These are phyloP conservation scores for Adansonia madagascariensis DNA, from an alignment of 441 rosid species.

Conservation along the genomic window DNA sequence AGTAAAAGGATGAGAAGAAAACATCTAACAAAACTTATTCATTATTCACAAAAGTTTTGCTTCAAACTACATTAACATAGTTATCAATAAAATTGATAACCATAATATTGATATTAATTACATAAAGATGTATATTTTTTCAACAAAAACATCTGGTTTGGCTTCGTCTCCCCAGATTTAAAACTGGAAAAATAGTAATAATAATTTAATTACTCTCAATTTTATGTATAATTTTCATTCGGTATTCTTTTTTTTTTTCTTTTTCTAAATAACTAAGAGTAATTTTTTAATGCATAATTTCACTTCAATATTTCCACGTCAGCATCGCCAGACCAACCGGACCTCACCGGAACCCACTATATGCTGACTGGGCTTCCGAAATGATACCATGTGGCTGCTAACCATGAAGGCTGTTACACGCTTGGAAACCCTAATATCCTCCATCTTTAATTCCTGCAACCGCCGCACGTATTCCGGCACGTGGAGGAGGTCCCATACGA, in stretches of 20 bases:
- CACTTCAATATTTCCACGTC: conserved; percentile 28
- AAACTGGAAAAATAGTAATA: too few relatives aligned
- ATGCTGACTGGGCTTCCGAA: conserved; percentile 76
- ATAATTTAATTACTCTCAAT: neutral
- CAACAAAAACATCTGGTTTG: conserved; percentile 44
- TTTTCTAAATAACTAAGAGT: neutral
- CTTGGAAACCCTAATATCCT: conserved; percentile 77
- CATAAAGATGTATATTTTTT: neutral
- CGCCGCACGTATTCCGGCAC: conserved; percentile 82
- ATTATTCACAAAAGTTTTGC: conserved; percentile 8
- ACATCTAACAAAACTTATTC: neutral
- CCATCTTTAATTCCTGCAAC: conserved; percentile 86
- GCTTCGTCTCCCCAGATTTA: conserved; percentile 62
- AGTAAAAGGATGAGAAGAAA: neutral
- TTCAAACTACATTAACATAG: neutral
- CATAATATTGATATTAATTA: neutral
- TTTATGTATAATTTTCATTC: conserved; percentile 2
- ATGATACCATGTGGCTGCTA: conserved; percentile 85
- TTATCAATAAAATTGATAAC: conserved; percentile 20
- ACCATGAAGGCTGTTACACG: conserved; percentile 92
- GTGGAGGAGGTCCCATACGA: conserved; percentile 85
- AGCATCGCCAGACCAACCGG: conserved; percentile 89
- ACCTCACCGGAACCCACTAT: conserved; percentile 61
- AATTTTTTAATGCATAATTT: neutral
- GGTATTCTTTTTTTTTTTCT: neutral